Evolutionary conservation across 495 filamentous ascomycete species (phyloP).

Genomic region (Tuber brumale): DNA sequence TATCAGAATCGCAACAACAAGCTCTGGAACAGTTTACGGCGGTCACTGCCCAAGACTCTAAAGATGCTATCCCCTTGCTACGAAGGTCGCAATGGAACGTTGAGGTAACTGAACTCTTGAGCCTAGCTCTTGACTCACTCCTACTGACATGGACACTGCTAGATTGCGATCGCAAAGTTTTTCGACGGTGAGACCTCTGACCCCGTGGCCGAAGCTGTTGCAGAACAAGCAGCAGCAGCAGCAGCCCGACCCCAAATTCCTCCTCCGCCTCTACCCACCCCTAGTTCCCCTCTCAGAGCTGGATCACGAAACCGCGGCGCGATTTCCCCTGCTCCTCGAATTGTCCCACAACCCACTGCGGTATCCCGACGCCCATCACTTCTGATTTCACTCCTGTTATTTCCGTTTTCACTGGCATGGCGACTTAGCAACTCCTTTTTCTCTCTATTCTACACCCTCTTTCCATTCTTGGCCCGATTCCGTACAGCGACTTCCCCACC

Average conservation of each 20-base stretch:
- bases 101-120: constrained; percentile 52
- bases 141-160: constrained; percentile 27
- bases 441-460: constrained; percentile 59
- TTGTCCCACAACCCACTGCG: constrained; percentile 68
- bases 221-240: constrained; percentile 46
- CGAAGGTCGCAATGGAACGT: constrained; percentile 93
- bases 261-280: constrained; percentile 37
- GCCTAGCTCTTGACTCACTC: constrained; percentile 1
- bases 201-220: constrained; percentile 67
- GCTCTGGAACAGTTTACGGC: constrained; percentile 80
- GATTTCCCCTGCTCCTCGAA: constrained; percentile 63
- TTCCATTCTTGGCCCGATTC: constrained; percentile 76
- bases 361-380: constrained; percentile 62
- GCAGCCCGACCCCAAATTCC: constrained; percentile 42
- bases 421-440: constrained; percentile 57
- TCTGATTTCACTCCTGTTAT: constrained; percentile 67
- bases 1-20: constrained; percentile 67
- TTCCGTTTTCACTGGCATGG: constrained; percentile 74
- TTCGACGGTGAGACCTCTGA: constrained; percentile 91
- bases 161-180: constrained; percentile 95
- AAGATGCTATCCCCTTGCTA: constrained; percentile 72
- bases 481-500: constrained; percentile 52
- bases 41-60: constrained; percentile 74
- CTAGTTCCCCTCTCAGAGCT: constrained; percentile 37
- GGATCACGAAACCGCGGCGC: constrained; percentile 12